Base-by-base conservation (phyloP, 1,139 yeast species). In the Suzukiozyma palmioleophila region DNA sequence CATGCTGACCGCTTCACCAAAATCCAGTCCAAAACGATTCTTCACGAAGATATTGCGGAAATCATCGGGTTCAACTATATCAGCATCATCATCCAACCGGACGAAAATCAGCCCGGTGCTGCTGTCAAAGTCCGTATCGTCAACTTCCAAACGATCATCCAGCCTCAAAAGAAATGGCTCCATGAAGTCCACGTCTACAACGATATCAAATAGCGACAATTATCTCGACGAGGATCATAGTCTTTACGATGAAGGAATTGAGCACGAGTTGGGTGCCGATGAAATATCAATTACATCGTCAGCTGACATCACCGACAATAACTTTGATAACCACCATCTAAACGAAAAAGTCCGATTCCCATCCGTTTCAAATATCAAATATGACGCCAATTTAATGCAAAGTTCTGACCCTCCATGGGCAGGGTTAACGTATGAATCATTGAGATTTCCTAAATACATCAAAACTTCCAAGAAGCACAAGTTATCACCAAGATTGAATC, bases 391-490 rank as follows among this genome's bases (percentile, higher is more conserved):
- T 12, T 28, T 38, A 12, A 29, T 39, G 24, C 30, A 38, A 13
- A 28, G 35, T 15, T 32, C 36, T 6, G 49, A 46, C 18, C 51
- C 52, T 14, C 57, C 64, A 0, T 62, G 67, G 62, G 53, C 49
- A 7, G 71, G 70, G 3, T 51, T 68, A 37, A 57, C 64, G 13
- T 53, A 54, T 29, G 73, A 70, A 41, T 65, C 73, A 30, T 57
- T 78, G 39, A 56, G 59, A 27, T 63, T 72, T 30, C 85, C 89
- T 7, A 75, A 72, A 44, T 78, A 81, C 52, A 61, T 79, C 36
- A 75, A 71, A 50, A 60, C 72, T 3, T 65, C 68, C 43, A 68
- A 70, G 44, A 72, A 68, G 43, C 65, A 71, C 43, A 69, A 65
- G 41, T 62, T 60, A 38, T 65, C 77, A 35, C 71, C 79, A 2